Evolutionary conservation across 2,329 filamentous ascomycete genomes (phyloP), one percentile per base, ranked within the genome.

Genomic region (Botrytis aclada): DNA sequence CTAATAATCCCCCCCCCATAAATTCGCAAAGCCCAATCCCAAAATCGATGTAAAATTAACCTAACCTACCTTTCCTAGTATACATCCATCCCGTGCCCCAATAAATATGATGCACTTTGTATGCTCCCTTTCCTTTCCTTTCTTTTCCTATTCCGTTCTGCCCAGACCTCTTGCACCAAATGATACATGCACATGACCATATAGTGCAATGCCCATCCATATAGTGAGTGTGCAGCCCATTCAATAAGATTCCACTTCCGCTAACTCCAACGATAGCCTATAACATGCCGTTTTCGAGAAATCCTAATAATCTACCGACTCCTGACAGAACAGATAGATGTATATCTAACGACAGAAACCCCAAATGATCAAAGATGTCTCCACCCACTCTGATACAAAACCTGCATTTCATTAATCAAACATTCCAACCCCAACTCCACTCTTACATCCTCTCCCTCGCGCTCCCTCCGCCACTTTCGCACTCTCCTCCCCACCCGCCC

Each of bases 381-480:
- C 88, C 87, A 89, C 1, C 88, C 88, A 77, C 87, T 88, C 74
- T 83, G 82, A 54, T 84, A 85, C 72, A 89, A 79, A 41, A 89
- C 85, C 76, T 89, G 88, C 85, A 88, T 88, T 81, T 89, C 88
- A 76, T 89, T 85, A 67, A 89, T 86, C 77, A 89, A 77, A 75
- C 71, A 72, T 20, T 72, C 71, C 20, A 51, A 20, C n/a, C 63
- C 71, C 25, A 4, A 39, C 29, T 62, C 58, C 18, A 32, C 29
- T 32, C 60, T 54, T 10, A 18, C 32, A 10, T 64, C 61, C 16
- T 10, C 16, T 16, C 10, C 14, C 47, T 20, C 39, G 16, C 22
- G 25, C 39, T 39, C 64, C 51, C 62, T 54, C 54, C 16, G 6
- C 51, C 37, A 58, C 29, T 6, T 29, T 18, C 22, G 29, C 61